Base-by-base conservation (phyloP, 495 filamentous ascomycete genomes). In the Letharia columbiana region DNA sequence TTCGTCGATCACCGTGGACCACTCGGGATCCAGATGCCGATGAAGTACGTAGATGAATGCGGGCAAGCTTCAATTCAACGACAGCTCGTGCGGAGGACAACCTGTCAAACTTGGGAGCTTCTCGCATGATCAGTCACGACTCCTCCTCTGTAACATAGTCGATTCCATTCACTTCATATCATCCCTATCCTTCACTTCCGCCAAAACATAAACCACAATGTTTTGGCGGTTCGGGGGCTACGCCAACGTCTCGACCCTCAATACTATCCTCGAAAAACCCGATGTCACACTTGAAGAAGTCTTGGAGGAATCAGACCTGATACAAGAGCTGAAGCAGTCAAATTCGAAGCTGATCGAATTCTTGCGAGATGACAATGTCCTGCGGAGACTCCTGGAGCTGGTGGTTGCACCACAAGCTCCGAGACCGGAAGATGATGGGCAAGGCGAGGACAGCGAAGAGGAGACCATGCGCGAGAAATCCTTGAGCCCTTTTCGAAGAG, bases 201-300 rank as follows among this genome's bases (percentile, higher is more conserved):
- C 73, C 71, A 65, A 71, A 70, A 67, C 70, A 70, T 66, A 63
- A 59, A 39, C 74, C 88, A 91, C 76, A 78, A 97, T 97, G 92
- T 97, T 97, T 77, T 97, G 92, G 92, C 87, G 92, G 77, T 97
- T 97, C 80, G 92, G 95, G 80, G 92, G 92, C 75, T 98, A 98
- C 83, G 90, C 93, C 77, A 96, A 90, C 81, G 87, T 96, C 79
- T 96, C 93, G 72, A 89, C 91, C 70, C 89, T 98, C 76, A 95
- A 98, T 77, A 91, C 86, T 71, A 89, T 98, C 70, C 91, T 99
- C 71, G 94, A 98, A 69, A 96, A 96, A 77, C 86, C 90, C 68
- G 89, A 96, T 77, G 90, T 96, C 73, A 90, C 89, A 56, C 88
- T 98, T 61, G 94, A 99, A 75, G 94, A 99, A 74, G 82, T 99